phyloP scores from a whole-genome alignment of 2,329 filamentous ascomycete species.

The Colletotrichum sp. region DNA sequence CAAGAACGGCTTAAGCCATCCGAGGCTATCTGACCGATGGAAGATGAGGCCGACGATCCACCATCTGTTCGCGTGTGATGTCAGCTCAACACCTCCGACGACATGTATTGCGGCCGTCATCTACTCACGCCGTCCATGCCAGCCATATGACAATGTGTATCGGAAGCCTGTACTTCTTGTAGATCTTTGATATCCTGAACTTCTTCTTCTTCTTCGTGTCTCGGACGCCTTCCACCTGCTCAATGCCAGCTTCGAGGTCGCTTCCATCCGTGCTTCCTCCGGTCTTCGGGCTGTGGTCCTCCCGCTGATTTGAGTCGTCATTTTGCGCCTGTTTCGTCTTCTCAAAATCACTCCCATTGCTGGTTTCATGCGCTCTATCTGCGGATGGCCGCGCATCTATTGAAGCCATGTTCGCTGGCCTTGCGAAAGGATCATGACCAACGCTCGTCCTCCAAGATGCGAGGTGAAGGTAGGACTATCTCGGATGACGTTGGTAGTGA shows the following conservation, averaged over 20 bases:
- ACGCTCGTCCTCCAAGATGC: background rate
- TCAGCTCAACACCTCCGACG: background rate
- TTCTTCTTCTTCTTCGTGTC: background rate
- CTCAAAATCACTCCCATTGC: background rate
- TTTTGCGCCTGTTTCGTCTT: background rate
- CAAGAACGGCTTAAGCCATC: constrained; percentile 72
- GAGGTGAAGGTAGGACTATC: background rate
- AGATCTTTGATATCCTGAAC: background rate
- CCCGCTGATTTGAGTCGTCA: background rate
- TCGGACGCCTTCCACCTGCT: background rate
- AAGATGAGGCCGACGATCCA: constrained; percentile 19
- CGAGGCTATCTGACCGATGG: constrained; percentile 25
- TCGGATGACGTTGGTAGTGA: background rate
- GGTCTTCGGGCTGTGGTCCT: background rate
- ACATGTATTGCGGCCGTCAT: background rate
- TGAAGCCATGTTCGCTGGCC: background rate
- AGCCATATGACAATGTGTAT: constrained; percentile 8
- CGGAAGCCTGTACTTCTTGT: constrained; percentile 3
- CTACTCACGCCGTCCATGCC: constrained; percentile 10
- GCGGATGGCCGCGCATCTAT: background rate
- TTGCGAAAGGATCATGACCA: too few species aligned
- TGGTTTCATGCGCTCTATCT: background rate
- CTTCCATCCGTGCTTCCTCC: background rate
- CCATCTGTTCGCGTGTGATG: background rate
- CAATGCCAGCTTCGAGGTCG: constrained; percentile 4